Percentiles rank a stretch among this genome's conserved stretches.
phyloP scores from a whole-genome alignment of 1,284 basidiomycete species.

The Vanrija sp. region DNA sequence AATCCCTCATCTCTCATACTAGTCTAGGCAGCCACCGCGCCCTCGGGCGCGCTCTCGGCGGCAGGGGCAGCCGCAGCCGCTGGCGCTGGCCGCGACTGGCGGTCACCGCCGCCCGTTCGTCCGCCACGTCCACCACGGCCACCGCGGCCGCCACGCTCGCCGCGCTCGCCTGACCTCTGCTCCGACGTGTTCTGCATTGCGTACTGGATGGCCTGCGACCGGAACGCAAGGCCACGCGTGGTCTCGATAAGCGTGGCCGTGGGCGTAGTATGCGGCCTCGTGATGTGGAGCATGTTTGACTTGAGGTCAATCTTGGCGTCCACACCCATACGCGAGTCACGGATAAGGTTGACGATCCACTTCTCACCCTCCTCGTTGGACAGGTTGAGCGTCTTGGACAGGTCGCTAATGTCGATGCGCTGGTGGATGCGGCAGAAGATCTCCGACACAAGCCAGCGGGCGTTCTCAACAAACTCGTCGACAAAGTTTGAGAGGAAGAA shows the following conservation, averaged over 20 bases:
- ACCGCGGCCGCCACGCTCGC: conserved; percentile 31
- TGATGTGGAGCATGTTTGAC: conserved; percentile 95
- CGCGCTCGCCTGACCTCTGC: conserved; percentile 22
- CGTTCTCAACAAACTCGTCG: conserved; percentile 93
- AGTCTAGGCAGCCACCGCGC: conserved; percentile 14
- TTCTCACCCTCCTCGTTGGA: conserved; percentile 93
- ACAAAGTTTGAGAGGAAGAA: conserved; percentile 90
- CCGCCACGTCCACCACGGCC: conserved; percentile 33
- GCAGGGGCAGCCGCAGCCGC: background rate
- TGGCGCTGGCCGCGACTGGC: conserved; percentile 11
- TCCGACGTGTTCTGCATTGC: conserved; percentile 56
- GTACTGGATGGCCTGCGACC: conserved; percentile 85
- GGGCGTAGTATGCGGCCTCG: conserved; percentile 80
- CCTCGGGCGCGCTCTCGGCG: conserved; percentile 4
- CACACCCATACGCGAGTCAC: conserved; percentile 90
- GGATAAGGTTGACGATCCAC: conserved; percentile 98
- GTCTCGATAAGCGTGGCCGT: conserved; percentile 96
- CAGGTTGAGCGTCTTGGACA: conserved; percentile 88
- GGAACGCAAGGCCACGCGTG: conserved; percentile 84
- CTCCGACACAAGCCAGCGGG: conserved; percentile 90
- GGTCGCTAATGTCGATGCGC: conserved; percentile 89
- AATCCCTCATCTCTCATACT: background rate
- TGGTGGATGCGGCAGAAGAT: conserved; percentile 97
- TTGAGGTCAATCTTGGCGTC: conserved; percentile 97
- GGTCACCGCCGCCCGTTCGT: conserved; percentile 11